Base-by-base conservation (phyloP, 208 protist species). In the Porcisia deanei region DNA sequence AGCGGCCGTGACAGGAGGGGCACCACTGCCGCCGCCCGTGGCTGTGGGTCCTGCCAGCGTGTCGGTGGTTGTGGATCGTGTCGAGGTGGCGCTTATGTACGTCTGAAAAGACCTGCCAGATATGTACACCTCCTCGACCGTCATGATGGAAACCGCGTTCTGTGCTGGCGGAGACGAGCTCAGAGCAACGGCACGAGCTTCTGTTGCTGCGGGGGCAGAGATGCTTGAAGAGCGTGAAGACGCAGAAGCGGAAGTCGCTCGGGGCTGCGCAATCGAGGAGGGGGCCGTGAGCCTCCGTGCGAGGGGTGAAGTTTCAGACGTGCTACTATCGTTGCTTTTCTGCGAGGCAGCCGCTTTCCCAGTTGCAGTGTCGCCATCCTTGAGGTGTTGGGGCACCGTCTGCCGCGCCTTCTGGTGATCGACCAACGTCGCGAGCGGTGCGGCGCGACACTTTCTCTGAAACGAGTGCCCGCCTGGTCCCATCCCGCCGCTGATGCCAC, bases 321-420 rank as follows among this genome's bases (percentile, higher is more conserved):
- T 1, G 4, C 16, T 2, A 57, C 25, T 5, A 12, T 10, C 25
- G 41, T 37, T 41, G 25, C 5, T n/a, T n/a, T 20, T 57, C 12
- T 3, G 43, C 1, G 22, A 10, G 25, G 20, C 49, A 14, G 47
- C 37, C 8, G 45, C 45, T 18, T 9, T 70, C 8, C 43, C 65
- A 54, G 45, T 2, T 49, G 41, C 37, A 54, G 57, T 22, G 30
- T 72, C 71, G 53, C 59, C 52, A 12, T 67, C 75, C 2, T 76
- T 70, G 58, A 52, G 39, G 37, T 52, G 76, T 14, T 80, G 80
- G 25, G 83, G 70, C 18, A 71, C 76, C 2, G 59, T 41, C 37
- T 88, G 81, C 1, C 88, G 84, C 57, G 86, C 85, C 66, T 87
- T 77, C 59, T 92, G 86, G 60, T 95, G 88, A 45, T 90, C 86